phyloP scores from a whole-genome alignment of 768 basidiomycete genomes.

The Termitomyces sp. region DNA sequence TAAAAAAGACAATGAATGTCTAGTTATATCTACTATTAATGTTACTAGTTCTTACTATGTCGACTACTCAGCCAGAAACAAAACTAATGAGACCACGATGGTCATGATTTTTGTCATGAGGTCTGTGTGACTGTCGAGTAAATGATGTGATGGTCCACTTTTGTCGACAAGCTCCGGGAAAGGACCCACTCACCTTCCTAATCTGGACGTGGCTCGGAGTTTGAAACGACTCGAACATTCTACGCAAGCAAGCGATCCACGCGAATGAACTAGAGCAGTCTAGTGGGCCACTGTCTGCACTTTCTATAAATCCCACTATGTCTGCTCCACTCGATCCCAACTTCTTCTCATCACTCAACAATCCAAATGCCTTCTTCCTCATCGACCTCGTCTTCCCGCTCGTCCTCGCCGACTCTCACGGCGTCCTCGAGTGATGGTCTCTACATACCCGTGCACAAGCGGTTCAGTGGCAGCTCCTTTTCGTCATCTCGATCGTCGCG shows the following conservation, averaged over 20 bases:
- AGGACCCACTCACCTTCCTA: constrained; percentile 4
- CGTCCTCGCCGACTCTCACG: constrained; percentile 16
- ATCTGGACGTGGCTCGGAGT: constrained; percentile 5
- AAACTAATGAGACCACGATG: not conserved
- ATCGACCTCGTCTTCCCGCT: constrained; percentile 15
- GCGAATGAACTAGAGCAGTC: constrained; percentile 1
- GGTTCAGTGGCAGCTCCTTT: constrained; percentile 17
- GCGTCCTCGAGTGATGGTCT: constrained; percentile 14
- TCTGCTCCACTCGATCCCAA: not conserved
- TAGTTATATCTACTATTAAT: constrained; percentile 5
- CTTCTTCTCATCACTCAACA: not conserved
- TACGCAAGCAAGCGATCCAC: constrained; percentile 2
- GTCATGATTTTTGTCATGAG: constrained; percentile 4
- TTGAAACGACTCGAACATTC: constrained; percentile 14
- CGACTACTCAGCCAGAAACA: constrained; percentile 9
- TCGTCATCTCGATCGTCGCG: constrained; percentile 15
- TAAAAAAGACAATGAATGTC: constrained; percentile 10
- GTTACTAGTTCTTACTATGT: not conserved
- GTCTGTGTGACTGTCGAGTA: not conserved
- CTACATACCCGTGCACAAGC: constrained; percentile 39
- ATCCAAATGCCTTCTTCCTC: constrained; percentile 18
- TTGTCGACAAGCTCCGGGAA: not conserved
- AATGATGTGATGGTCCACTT: not conserved
- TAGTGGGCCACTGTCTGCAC: not conserved
- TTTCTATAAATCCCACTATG: constrained; percentile 7